Conservation (phyloP, 1,139 yeast species). For the Debaryomyces sp. region DNA sequence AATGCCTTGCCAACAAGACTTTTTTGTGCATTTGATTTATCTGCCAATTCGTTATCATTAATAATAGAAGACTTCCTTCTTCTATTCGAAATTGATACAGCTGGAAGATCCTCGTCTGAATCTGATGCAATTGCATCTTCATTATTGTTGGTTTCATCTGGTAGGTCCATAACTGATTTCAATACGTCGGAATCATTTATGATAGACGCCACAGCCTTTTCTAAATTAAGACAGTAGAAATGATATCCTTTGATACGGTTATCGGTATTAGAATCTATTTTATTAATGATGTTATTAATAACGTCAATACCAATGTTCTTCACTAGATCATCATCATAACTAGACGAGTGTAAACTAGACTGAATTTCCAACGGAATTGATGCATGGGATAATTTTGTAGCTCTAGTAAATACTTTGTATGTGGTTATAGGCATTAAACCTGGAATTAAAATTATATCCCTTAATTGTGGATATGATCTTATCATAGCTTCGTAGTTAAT, state of each 20-base stretch:
- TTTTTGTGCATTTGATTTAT: slow-evolving; percentile 25
- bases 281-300: slow-evolving; percentile 62
- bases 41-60: slow-evolving; percentile 51
- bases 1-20: slow-evolving; percentile 29
- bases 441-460: slow-evolving; percentile 68
- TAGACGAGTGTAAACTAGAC: slow-evolving; percentile 53
- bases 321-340: slow-evolving; percentile 81
- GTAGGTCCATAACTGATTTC: slow-evolving; percentile 28
- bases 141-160: slow-evolving; percentile 15
- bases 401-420: slow-evolving; percentile 80
- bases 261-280: slow-evolving; percentile 53
- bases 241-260: slow-evolving; percentile 77
- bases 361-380: slow-evolving; percentile 60
- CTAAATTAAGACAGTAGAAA: slow-evolving; percentile 86
- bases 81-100: slow-evolving; percentile 11
- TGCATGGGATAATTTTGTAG: slow-evolving; percentile 89
- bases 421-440: slow-evolving; percentile 98
- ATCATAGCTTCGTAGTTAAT: slow-evolving; percentile 40
- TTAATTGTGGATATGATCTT: slow-evolving; percentile 35
- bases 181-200: slow-evolving; percentile 61
- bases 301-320: slow-evolving; percentile 82
- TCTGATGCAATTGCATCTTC: slow-evolving; percentile 40
- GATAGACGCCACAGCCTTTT: slow-evolving; percentile 86
- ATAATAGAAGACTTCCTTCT: slow-evolving; percentile 50
- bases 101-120: slow-evolving; percentile 28